Evolutionary conservation across 495 filamentous ascomycete genomes (phyloP), one percentile per base, ranked within the genome.

Genomic region (Trichoderma reesei): DNA sequence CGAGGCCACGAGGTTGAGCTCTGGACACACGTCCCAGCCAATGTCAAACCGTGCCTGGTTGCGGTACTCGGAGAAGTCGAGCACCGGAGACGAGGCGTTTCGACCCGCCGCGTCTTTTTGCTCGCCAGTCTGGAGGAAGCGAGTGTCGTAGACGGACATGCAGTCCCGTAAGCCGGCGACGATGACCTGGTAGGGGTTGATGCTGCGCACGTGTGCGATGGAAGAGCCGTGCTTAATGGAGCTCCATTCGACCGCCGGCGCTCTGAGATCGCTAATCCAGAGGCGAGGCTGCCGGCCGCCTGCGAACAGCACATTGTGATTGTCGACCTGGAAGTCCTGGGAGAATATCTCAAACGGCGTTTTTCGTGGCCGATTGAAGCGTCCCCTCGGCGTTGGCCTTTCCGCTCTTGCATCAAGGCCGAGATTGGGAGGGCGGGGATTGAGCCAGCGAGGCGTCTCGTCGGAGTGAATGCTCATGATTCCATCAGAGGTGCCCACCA

Each of bases 61-160:
- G 51, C 64, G 64, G 66, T 78, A 80, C 2, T 66, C 67, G 0
- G 70, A 65, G 59, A 82, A 76, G 1, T 18, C 36, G 33, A 80
- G 60, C 3, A 79, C 36, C n/a, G 78, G 77, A 3, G 10, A 41
- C 8, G 70, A 63, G 6, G 44, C 13, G 26, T 10, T 48, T 18
- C 5, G 51, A 3, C 51, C 36, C 0, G 46, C 51, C 18, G 46
- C 14, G 36, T 41, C 36, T 3, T 14, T 20, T 3, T 3, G 10
- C 41, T 44, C 13, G 16, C 20, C 18, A 7, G 38, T 31, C 48
- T 34, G 38, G 31, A 41, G 38, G 63, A 67, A 77, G 9, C 79
- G 76, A 1, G 74, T 42, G 41, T 81, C 79, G 61, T 75, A 80
- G 0, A 81, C 61, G 0, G 66, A 68, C 68, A 81, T 73, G 59